Evolutionary conservation across 345 rosid species (phyloP), one percentile per base, ranked within the genome.

Genomic region (Ailanthus altissimus): DNA sequence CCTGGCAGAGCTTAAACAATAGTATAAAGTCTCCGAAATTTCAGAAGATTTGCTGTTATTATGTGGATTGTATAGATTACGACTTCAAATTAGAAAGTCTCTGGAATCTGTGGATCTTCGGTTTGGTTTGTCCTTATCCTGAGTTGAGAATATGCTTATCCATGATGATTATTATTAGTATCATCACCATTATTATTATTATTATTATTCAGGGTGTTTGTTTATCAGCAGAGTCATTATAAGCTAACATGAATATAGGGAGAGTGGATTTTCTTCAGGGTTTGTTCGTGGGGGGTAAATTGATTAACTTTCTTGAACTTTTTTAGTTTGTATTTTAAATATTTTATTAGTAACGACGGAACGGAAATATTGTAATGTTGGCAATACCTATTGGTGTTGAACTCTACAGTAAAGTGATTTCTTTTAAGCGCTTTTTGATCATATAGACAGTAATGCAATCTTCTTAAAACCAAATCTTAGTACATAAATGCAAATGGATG

Each of bases 1-100:
- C 91, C 94, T 1, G 87, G 87, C 25, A 78, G 79, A 79, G 77
- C 79, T 75, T 85, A 74, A 57, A 25, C 0, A 5, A 32, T 32
- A 32, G 3, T 32, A 32, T 8, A 42, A 15, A 57, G 25, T 66
- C 14, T 12, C 54, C 50, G 36, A 61, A 53, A 5, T 28, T 28
- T 32, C 26, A 60, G 43, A 28, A 72, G 26, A 57, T 54, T 70
- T 58, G 28, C 64, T 32, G 38, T 3, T 57, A 57, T 66, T 51
- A 26, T 47, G 10, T n/a, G 8, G 38, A 64, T 13, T 75, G 36
- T 53, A 61, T 65, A 74, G 69, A 61, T 16, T 40, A 59, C 51
- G 71, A 51, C 66, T 61, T 32, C 8, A 10, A 32, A 63, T 32
- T 32, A 32, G 38, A 23, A 14, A 56, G 2, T n/a, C 25, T 2